phyloP scores from a whole-genome alignment of 805 yeast genomes.

The Candida silvicultrix region DNA sequence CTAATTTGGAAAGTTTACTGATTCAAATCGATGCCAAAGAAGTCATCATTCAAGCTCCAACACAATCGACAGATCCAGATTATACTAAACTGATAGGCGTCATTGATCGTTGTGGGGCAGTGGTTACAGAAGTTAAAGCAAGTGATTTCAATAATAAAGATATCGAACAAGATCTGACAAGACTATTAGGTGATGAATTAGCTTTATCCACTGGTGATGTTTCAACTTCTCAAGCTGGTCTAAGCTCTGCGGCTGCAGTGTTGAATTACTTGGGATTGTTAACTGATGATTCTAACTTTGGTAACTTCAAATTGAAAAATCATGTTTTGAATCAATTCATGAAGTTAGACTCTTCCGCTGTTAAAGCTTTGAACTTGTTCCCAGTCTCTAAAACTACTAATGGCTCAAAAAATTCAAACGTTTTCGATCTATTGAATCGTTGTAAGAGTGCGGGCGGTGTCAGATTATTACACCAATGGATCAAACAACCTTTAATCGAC shows the following conservation, averaged over 20 bases:
- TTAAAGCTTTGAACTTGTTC: slow-evolving; percentile 80
- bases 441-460: slow-evolving; percentile 91
- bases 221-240: slow-evolving; percentile 42
- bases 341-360: slow-evolving; percentile 88
- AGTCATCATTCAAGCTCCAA: slow-evolving; percentile 48
- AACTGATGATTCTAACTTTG: slow-evolving; percentile 47
- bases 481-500: slow-evolving; percentile 88
- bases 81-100: slow-evolving; percentile 61
- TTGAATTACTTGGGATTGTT: slow-evolving; percentile 62
- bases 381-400: slow-evolving; percentile 36
- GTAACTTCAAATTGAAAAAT: slow-evolving; percentile 48
- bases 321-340: slow-evolving; percentile 76
- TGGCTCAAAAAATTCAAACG: slow-evolving; percentile 45
- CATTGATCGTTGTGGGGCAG: slow-evolving; percentile 72
- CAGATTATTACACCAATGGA: slow-evolving; percentile 85
- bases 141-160: slow-evolving; percentile 58
- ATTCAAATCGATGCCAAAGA: slow-evolving; percentile 91
- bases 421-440: slow-evolving; percentile 79
- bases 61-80: slow-evolving; percentile 41
- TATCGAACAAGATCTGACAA: slow-evolving; percentile 71
- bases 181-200: slow-evolving; percentile 55
- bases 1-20: slow-evolving; percentile 78
- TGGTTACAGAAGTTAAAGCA: slow-evolving; percentile 53
- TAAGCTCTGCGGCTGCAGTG: slow-evolving; percentile 62
- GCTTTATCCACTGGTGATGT: slow-evolving; percentile 51